Evolutionary conservation across 2,329 filamentous ascomycete species (phyloP).

Genomic region (Periconia digitata): DNA sequence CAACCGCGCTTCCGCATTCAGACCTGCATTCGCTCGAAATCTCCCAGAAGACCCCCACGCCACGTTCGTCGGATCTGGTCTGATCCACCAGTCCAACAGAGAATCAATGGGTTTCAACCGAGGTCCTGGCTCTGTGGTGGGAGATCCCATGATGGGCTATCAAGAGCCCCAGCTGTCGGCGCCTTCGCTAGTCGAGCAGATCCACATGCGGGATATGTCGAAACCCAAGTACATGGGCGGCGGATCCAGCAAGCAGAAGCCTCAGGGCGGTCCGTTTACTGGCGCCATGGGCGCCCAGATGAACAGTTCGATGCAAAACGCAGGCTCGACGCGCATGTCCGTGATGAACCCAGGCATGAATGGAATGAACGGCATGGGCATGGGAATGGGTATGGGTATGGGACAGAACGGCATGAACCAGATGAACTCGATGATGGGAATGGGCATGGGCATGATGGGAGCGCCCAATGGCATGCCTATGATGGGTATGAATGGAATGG

Average conservation of each 20-base stretch:
- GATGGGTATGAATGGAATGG: conserved; percentile 33
- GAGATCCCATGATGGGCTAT: conserved; percentile 33
- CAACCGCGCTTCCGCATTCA: conserved; percentile 19
- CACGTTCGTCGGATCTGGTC: conserved; percentile 36
- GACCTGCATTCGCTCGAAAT: conserved; percentile 39
- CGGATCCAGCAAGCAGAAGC: conserved; percentile 34
- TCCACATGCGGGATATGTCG: conserved; percentile 39
- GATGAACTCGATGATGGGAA: conserved; percentile 22
- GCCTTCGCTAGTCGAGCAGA: conserved; percentile 41
- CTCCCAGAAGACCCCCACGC: conserved; percentile 39
- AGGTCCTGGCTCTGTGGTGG: conserved; percentile 35
- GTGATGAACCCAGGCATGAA: conserved; percentile 22
- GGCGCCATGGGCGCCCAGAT: conserved; percentile 37
- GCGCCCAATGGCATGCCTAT: conserved; percentile 23
- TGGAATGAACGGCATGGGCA: conserved; percentile 14
- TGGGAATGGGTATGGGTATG: conserved; percentile 3
- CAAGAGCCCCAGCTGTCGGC: conserved; percentile 32
- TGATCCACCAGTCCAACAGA: conserved; percentile 36
- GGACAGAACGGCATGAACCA: conserved; percentile 14
- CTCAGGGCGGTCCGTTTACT: conserved; percentile 34
- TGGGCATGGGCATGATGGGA: conserved; percentile 23
- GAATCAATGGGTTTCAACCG: conserved; percentile 42
- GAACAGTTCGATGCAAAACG: conserved; percentile 26
- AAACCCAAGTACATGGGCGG: conserved; percentile 42
- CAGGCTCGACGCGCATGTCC: conserved; percentile 28